Conservation (phyloP, 108 stramenopile species). For the Stephanodiscus triporus region DNA sequence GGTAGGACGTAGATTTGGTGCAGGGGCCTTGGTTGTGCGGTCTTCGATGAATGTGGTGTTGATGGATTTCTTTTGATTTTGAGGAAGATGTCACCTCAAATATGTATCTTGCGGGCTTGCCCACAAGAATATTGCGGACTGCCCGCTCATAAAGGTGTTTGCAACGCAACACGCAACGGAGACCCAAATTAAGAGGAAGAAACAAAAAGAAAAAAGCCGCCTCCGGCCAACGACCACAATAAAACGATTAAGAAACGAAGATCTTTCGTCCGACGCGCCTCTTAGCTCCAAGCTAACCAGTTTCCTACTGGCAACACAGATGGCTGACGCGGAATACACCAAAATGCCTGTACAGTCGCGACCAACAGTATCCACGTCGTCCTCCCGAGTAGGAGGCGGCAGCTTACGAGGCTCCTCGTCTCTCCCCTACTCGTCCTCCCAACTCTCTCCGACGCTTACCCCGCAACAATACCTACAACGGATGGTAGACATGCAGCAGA, state of each 20-base stretch:
- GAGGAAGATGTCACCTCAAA: background rate
- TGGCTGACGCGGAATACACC: slow-evolving; percentile 17
- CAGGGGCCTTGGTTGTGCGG: background rate
- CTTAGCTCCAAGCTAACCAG: background rate
- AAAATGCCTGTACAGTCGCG: slow-evolving; percentile 45
- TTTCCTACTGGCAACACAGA: background rate
- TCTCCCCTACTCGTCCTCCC: slow-evolving; percentile 14
- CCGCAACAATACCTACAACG: slow-evolving; percentile 65
- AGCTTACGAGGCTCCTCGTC: slow-evolving; percentile 27
- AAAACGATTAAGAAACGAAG: background rate
- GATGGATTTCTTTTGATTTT: slow-evolving; percentile 3
- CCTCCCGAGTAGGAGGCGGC: slow-evolving; percentile 11
- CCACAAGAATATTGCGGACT: too few relatives aligned
- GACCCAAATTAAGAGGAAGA: too few relatives aligned
- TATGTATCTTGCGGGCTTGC: background rate
- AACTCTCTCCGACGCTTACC: slow-evolving; percentile 29
- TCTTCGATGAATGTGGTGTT: background rate
- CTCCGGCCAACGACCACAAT: background rate
- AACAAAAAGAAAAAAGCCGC: too few relatives aligned
- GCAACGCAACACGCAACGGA: too few relatives aligned
- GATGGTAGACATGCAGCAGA: slow-evolving; percentile 76
- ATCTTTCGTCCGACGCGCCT: background rate
- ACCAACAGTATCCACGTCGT: slow-evolving; percentile 22
- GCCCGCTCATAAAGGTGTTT: too few relatives aligned
- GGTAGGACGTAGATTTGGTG: background rate